These are phyloP conservation scores for Eutrema salsugineum DNA, from an alignment of 441 rosid genomes.

Conservation along the genomic window DNA sequence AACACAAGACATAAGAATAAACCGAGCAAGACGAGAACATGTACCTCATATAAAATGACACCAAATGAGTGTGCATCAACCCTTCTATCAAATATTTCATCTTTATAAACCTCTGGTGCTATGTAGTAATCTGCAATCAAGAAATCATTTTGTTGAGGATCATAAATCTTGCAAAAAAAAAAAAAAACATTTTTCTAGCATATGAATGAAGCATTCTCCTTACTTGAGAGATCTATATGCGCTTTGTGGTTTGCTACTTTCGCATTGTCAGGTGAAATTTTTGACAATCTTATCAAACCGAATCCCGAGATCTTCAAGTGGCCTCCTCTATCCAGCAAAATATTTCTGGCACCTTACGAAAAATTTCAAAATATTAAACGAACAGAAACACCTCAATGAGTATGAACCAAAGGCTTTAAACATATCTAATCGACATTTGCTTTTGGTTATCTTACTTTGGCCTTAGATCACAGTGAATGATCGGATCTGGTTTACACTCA, in stretches of 20 bases:
- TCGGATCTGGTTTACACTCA: constrained; percentile 85
- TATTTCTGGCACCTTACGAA: constrained; percentile 94
- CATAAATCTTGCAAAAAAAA: not conserved
- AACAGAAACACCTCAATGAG: constrained; percentile 34
- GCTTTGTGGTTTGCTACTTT: constrained; percentile 42
- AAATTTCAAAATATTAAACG: constrained; percentile 66
- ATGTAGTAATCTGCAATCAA: constrained; percentile 52
- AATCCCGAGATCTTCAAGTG: constrained; percentile 78
- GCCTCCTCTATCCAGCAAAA: constrained; percentile 90
- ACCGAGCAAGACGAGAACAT: not conserved
- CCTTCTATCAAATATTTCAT: constrained; percentile 60
- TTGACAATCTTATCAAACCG: constrained; percentile 58
- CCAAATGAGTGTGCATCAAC: constrained; percentile 76
- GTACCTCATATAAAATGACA: constrained; percentile 77
- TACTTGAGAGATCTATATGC: constrained; percentile 52
- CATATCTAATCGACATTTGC: constrained; percentile 34
- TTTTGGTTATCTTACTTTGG: constrained; percentile 77
- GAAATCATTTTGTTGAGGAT: constrained; percentile 23
- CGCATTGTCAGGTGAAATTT: constrained; percentile 52
- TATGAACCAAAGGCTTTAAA: constrained; percentile 9
- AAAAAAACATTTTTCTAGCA: not conserved
- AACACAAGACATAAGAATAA: not conserved
- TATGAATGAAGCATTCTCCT: constrained; percentile 29
- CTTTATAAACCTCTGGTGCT: constrained; percentile 76
- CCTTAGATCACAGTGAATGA: constrained; percentile 78